Base-by-base conservation (phyloP, 768 basidiomycete genomes). In the Exidia glandulosa region DNA sequence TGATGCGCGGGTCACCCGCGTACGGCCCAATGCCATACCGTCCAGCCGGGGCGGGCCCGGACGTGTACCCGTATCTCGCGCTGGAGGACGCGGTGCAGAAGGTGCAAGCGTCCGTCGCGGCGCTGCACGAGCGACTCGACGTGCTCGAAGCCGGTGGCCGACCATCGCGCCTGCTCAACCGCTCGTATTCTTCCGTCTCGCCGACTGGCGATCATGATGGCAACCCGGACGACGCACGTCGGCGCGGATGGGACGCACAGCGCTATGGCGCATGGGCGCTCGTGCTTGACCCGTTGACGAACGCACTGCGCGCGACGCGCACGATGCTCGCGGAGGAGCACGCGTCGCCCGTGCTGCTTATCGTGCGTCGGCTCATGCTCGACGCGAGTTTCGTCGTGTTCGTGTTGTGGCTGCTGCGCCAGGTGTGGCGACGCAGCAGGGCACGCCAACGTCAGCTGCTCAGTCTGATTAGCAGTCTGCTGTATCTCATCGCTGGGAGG, bases 211-310 rank as follows among this genome's bases (percentile, higher is more conserved):
- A 14, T 29, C 16, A 5, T 13, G n/a, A 32, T 27, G 41, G 19
- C 45, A 59, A 30, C 27, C 25, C 34, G 41, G 60, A 41, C 62
- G 59, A 36, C 58, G 59, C 13, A 29, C 36, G 36, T 5, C 31
- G 23, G 30, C 71, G 76, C 23, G n/a, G n/a, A n/a, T 88, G 86
- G 85, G 86, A 90, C 67, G 67, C 88, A n/a, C 81, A 88, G 56
- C 88, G 91, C 68, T 75, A 91, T 68, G 90, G 90, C 54, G 79
- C 91, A 75, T 93, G 90, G 90, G 81, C 90, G 6, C 65, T 86
- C 50, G 74, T 90, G 16, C 73, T 89, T 5, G 82, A 80, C 61
- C 88, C 88, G 10, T 57, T 90, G 16, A 54, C 50, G 50, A 23
- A 27, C 30, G 25, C 14, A 12, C 12, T 60, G 54, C 59, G 34